Evolutionary conservation across 2,329 filamentous ascomycete species (phyloP), one percentile per base, ranked within the genome.

Genomic region (Aspergillus brasiliensis): DNA sequence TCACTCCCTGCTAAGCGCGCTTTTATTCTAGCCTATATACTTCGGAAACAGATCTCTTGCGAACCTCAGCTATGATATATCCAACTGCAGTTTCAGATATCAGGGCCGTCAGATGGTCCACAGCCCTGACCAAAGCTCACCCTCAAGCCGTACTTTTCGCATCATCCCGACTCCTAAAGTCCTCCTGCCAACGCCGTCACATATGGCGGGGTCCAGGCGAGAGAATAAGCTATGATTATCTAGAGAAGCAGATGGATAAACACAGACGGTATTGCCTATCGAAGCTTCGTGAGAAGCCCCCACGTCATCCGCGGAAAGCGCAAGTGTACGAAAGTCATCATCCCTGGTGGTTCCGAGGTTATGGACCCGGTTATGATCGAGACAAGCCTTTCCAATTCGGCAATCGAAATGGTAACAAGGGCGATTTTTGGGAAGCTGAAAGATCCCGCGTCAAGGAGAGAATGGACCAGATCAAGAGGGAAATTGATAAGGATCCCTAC

Each of bases 401-500:
- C 8, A 31, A 19, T 27, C 48, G 25, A 5, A 17, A 17, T 19
- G 19, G 13, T 15, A 28, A 21, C 13, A 42, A 59, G 5, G 61
- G 58, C 17, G 58, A 60, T 8, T 61, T 64, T 42, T 70, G 67
- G 66, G 62, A 72, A 21, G 57, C 61, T 3, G 66, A 71, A 40
- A 61, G 57, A 25, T 56, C 62, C 13, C 69, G 64, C 11, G 61
- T 68, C 23, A 64, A 70, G 10, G 59, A 64, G 11, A 70, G 77
- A 68, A 76, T 79, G 62, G 69, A 75, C 15, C 65, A 72, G 48
- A 67, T 79, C 48, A 73, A 71, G 65, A 73, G 65, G 40, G 65
- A 71, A 42, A 67, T 79, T 53, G 73, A 72, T 64, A 73, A 67
- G 40, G 65, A 67, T 65, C 77, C 78, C 5, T 78, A 76, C 60